A percentile compares a stretch with the other conserved stretches of the same genome.
Conservation (phyloP, 148 eudicot genomes). For the Silene latifolia region DNA sequence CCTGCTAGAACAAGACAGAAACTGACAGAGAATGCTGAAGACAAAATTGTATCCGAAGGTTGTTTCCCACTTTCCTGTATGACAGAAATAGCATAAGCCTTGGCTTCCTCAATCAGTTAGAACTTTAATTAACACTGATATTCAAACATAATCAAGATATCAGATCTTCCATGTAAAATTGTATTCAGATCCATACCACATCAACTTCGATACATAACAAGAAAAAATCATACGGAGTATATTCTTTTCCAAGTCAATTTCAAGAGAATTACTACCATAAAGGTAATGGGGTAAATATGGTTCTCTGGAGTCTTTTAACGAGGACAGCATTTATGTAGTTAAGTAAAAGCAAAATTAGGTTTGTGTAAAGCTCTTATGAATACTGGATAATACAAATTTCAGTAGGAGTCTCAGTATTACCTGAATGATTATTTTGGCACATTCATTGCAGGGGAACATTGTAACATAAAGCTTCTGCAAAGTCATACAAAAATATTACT, state of each 20-base stretch:
- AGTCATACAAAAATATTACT: neutral
- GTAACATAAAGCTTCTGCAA: conserved; percentile 91
- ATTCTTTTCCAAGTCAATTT: too few relatives aligned
- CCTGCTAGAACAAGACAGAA: neutral
- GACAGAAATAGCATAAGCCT: neutral
- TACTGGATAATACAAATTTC: neutral
- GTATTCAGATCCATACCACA: neutral
- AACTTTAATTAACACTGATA: neutral
- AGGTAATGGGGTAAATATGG: neutral
- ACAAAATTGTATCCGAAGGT: neutral
- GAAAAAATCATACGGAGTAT: too few relatives aligned
- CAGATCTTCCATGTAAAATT: neutral
- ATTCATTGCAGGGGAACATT: conserved; percentile 97
- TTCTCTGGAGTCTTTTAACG: neutral
- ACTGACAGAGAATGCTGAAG: neutral
- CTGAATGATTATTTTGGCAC: conserved; percentile 94
- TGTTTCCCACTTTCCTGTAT: neutral
- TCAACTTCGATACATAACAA: neutral
- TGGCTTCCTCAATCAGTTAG: neutral
- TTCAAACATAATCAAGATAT: neutral
- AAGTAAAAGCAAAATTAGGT: neutral
- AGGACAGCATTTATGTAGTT: neutral
- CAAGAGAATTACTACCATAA: neutral
- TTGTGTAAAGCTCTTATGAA: neutral
- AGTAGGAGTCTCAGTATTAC: conserved; percentile 27